Conservation (phyloP, 768 basidiomycete genomes). For the Boletus coccyginus region DNA sequence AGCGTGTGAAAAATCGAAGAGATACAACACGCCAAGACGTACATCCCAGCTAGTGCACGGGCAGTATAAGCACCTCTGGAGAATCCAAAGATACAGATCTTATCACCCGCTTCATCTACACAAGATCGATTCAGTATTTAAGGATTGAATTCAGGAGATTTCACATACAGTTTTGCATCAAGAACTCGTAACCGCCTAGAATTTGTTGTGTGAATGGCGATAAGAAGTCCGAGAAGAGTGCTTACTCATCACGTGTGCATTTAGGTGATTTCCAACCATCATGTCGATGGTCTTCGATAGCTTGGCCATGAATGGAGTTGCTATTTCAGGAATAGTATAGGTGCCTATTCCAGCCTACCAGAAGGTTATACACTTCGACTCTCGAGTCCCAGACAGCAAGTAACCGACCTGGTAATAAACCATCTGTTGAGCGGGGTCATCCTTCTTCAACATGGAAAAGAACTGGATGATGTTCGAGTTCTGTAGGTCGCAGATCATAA, state of each 20-base stretch:
- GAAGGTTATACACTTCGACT: neutral
- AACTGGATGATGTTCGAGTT: constrained; percentile 74
- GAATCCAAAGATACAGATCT: constrained; percentile 79
- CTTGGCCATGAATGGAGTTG: constrained; percentile 54
- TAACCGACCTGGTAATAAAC: constrained; percentile 68
- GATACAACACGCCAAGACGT: constrained; percentile 18
- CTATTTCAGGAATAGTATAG: constrained; percentile 61
- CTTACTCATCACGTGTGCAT: constrained; percentile 70
- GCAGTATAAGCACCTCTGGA: constrained; percentile 74
- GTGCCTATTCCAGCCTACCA: constrained; percentile 69
- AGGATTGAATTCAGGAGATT: neutral
- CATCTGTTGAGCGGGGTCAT: constrained; percentile 56
- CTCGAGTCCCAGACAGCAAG: neutral
- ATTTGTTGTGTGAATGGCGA: neutral
- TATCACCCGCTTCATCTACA: constrained; percentile 67
- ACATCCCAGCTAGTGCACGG: constrained; percentile 74
- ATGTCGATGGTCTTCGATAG: constrained; percentile 55
- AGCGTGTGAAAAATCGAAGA: neutral
- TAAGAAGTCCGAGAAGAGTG: neutral
- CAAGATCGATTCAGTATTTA: neutral
- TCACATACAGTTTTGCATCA: constrained; percentile 69
- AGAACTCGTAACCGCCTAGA: constrained; percentile 69
- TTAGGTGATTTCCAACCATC: constrained; percentile 58
- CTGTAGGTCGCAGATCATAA: constrained; percentile 30
- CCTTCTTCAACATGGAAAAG: constrained; percentile 69